A percentile compares a stretch with the other conserved stretches of the same genome.
Conservation (phyloP, 345 rosid genomes). For the rapeseed (Brassica napus) region Da-Ae NC_063446.1:56581501-56582000, state of each 20-base stretch:
- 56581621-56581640: conserved; percentile 96
- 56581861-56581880: conserved; percentile 82
- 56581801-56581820: neutral
- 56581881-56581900: conserved; percentile 90
- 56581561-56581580: conserved; percentile 72
- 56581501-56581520: conserved; percentile 13
- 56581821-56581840: conserved; percentile 2
- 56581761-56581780: conserved; percentile 98
- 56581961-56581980: conserved; percentile 56
- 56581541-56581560: conserved; percentile 98
- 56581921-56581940: conserved; percentile 93
- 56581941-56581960: conserved; percentile 99
- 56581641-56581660: conserved; percentile 66
- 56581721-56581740: conserved; percentile 93
- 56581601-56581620: conserved; percentile 32
- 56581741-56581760: conserved; percentile 99
- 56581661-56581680: conserved; percentile 91
- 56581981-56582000: conserved; percentile 29
- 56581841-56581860: conserved; percentile 56
- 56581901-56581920: conserved; percentile 81
- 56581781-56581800: conserved; percentile 50
- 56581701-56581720: conserved; percentile 91
- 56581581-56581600: conserved; percentile 33
- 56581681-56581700: conserved; percentile 92
- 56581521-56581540: conserved; percentile 91